Conservation (phyloP, 2,329 filamentous ascomycete genomes). For the Curvularia spicifera region DNA sequence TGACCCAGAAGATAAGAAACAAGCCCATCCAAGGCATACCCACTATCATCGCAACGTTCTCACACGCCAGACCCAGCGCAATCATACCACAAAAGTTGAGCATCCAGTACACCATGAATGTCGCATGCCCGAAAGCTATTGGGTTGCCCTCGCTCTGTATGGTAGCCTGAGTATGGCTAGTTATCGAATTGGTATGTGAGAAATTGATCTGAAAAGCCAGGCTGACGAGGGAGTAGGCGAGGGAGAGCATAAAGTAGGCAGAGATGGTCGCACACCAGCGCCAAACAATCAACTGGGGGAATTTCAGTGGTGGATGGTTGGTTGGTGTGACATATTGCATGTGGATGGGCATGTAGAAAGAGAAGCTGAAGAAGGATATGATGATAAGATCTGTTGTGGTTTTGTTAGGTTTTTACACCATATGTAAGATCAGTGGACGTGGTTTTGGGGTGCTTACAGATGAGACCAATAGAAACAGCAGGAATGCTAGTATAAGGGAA, state of each 20-base stretch:
- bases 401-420: neutral
- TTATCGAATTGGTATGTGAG: conserved; percentile 49
- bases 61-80: conserved; percentile 67
- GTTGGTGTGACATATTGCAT: conserved; percentile 63
- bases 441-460: conserved; percentile 49
- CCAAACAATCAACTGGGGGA: conserved; percentile 65
- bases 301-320: conserved; percentile 64
- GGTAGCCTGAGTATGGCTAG: conserved; percentile 53
- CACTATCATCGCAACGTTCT: conserved; percentile 69
- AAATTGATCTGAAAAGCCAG: conserved; percentile 70
- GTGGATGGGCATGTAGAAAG: conserved; percentile 70
- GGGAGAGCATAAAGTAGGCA: conserved; percentile 67
- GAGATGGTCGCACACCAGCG: conserved; percentile 62
- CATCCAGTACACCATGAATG: conserved; percentile 69
- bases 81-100: conserved; percentile 68
- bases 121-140: conserved; percentile 62
- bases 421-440: neutral
- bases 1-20: conserved; percentile 72
- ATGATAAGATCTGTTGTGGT: conserved; percentile 62
- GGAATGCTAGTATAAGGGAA: conserved; percentile 61
- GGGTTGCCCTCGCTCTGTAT: conserved; percentile 51
- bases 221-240: conserved; percentile 68
- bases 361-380: conserved; percentile 69
- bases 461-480: conserved; percentile 66
- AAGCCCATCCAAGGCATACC: conserved; percentile 66